Percentiles rank a stretch among this genome's conserved stretches.
These are phyloP conservation scores for Fusarium mundagurra DNA, from an alignment of 2,329 filamentous ascomycete species.

Conservation along the genomic window DNA sequence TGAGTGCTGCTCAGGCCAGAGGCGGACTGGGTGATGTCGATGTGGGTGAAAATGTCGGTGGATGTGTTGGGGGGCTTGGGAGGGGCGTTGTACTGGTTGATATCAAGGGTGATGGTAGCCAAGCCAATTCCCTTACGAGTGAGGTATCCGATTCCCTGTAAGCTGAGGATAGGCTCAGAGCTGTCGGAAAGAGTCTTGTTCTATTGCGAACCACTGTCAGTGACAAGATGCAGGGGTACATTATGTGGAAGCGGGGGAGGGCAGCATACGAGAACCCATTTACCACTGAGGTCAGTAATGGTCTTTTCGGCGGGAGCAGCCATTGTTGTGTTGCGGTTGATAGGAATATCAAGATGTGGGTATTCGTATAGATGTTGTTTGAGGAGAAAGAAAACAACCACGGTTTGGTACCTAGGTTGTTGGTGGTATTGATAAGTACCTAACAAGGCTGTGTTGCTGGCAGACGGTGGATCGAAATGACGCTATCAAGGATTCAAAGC, in stretches of 20 bases:
- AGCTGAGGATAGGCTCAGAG: conserved; percentile 72
- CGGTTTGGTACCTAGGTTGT: neutral
- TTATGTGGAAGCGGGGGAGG: neutral
- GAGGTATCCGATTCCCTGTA: conserved; percentile 79
- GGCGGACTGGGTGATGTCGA: conserved; percentile 79
- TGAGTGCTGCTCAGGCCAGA: conserved; percentile 74
- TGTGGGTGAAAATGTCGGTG: conserved; percentile 61
- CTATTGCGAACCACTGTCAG: conserved; percentile 54
- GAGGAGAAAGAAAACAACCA: neutral
- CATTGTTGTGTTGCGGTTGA: conserved; percentile 60
- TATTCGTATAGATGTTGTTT: neutral
- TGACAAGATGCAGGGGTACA: neutral
- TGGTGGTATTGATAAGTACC: neutral
- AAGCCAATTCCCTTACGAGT: conserved; percentile 76
- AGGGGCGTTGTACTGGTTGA: conserved; percentile 64
- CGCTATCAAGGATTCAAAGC: conserved; percentile 22
- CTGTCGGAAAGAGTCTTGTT: conserved; percentile 79
- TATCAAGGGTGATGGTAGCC: conserved; percentile 73
- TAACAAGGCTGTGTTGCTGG: conserved; percentile 7
- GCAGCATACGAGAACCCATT: conserved; percentile 72
- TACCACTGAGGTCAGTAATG: conserved; percentile 73
- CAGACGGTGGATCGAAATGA: conserved; percentile 33
- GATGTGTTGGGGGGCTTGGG: conserved; percentile 53
- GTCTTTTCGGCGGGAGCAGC: conserved; percentile 75
- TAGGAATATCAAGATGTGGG: neutral